Evolutionary conservation across 345 rosid genomes (phyloP), one percentile per base, ranked within the genome.

Genomic region (Theobroma cacao): DNA sequence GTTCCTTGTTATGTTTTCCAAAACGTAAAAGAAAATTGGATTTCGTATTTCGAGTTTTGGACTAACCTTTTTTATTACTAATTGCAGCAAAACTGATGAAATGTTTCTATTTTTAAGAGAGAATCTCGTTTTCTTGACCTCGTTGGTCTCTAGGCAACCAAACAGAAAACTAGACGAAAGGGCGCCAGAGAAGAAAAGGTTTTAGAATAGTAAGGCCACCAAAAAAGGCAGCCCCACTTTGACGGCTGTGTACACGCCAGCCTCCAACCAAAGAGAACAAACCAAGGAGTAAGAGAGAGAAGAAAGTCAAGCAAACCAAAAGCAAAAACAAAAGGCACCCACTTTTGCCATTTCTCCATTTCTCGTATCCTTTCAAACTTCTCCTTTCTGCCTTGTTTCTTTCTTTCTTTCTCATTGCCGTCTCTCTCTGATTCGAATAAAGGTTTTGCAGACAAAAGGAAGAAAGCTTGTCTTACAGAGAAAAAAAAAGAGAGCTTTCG

Each of bases 231-330:
- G 31, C 10, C 72, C 59, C 77, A 68, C 61, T 43, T 36, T 72
- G 53, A 76, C 67, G 82, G 67, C 72, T 75, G 59, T 9, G 61
- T 55, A 64, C 83, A 79, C 80, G 83, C 88, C 69, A 67, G 30
- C 30, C 43, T 61, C 65, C 80, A 65, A 65, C 60, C 80, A 60
- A 71, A 71, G 58, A 75, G 24, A 71, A 62, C 13, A 65, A 43
- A 28, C 65, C 7, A 18, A 40, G 17, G 22, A 11, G 30, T 41
- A 40, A 68, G 33, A 67, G 50, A 8, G 15, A 20, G 22, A 75
- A 43, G 74, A 31, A 76, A 72, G 69, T 67, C 63, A 50, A 47
- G 71, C 31, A 67, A 63, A 48, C 33, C 48, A 62, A 34, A 52
- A 6, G 24, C 41, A 62, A 50, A 26, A 68, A 26, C 28, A 76